These are phyloP conservation scores for Sclerotinia borealis DNA, from an alignment of 2,329 filamentous ascomycete species.

Conservation along the genomic window DNA sequence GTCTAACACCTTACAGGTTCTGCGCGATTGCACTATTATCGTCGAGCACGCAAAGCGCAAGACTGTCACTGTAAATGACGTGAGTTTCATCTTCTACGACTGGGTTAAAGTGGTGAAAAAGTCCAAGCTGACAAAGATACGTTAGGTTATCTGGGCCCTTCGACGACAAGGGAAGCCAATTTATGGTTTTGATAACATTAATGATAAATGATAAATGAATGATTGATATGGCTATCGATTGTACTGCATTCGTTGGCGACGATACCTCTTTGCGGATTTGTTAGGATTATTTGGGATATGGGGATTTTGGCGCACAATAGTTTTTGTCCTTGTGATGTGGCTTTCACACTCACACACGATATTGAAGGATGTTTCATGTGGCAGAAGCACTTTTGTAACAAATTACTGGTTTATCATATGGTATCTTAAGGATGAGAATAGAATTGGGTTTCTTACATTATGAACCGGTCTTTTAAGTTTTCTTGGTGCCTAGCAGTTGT, in stretches of 20 bases:
- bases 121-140: background rate
- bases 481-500: too few species aligned
- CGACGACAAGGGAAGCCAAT: conserved; percentile 45
- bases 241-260: background rate
- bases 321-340: background rate
- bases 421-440: background rate
- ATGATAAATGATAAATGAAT: background rate
- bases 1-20: background rate
- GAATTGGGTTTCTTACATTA: background rate
- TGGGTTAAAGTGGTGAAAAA: background rate
- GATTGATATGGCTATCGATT: background rate
- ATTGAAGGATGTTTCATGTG: background rate
- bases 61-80: conserved; percentile 58
- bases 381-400: background rate
- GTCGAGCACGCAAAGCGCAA: conserved; percentile 50
- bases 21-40: conserved; percentile 23
- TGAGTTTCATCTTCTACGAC: conserved; percentile 34
- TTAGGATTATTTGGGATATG: background rate
- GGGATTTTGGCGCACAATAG: background rate
- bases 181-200: conserved; percentile 50
- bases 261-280: background rate
- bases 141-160: conserved; percentile 50
- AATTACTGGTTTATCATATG: background rate
- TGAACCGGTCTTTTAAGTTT: background rate
- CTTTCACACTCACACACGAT: background rate